Conservation (phyloP, 2,329 filamentous ascomycete genomes). For the Zopfia rhizophila region DNA sequence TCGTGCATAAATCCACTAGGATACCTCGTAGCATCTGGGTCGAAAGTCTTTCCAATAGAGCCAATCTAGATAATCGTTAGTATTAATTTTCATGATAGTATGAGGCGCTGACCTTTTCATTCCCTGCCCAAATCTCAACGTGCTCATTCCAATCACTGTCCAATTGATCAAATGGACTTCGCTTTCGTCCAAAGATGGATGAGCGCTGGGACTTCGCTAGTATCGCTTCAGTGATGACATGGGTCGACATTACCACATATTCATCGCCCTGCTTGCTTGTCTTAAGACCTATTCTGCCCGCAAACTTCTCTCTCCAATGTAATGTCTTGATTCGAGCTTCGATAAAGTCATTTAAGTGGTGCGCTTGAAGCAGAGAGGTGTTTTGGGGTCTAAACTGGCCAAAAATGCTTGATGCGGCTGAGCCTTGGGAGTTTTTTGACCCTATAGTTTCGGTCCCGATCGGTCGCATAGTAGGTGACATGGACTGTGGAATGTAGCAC, state of each 20-base stretch:
- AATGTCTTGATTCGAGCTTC: constrained; percentile 25
- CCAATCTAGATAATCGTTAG: constrained; percentile 21
- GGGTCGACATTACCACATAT: constrained; percentile 32
- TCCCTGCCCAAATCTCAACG: constrained; percentile 30
- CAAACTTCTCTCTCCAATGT: constrained; percentile 22
- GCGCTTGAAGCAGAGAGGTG: constrained; percentile 1
- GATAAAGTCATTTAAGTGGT: constrained; percentile 31
- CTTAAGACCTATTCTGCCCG: constrained; percentile 28
- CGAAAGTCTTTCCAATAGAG: constrained; percentile 26
- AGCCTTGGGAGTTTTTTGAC: constrained; percentile 5
- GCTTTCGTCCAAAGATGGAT: constrained; percentile 16
- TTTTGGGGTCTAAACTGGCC: constrained; percentile 5
- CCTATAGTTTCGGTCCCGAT: constrained; percentile 17
- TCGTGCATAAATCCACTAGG: constrained; percentile 32
- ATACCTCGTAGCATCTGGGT: constrained; percentile 24
- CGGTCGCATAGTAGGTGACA: constrained; percentile 26
- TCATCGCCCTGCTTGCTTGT: constrained; percentile 15
- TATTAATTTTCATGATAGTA: too few relatives aligned
- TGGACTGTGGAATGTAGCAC: constrained; percentile 25
- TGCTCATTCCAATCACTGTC: constrained; percentile 32
- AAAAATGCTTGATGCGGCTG: constrained; percentile 13
- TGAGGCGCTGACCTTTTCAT: constrained; percentile 23
- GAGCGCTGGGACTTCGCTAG: constrained; percentile 20
- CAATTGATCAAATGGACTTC: constrained; percentile 17
- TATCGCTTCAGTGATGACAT: constrained; percentile 34